These are phyloP conservation scores for Pyrenophora teres DNA, from an alignment of 2,329 filamentous ascomycete species.

Conservation along the genomic window DNA sequence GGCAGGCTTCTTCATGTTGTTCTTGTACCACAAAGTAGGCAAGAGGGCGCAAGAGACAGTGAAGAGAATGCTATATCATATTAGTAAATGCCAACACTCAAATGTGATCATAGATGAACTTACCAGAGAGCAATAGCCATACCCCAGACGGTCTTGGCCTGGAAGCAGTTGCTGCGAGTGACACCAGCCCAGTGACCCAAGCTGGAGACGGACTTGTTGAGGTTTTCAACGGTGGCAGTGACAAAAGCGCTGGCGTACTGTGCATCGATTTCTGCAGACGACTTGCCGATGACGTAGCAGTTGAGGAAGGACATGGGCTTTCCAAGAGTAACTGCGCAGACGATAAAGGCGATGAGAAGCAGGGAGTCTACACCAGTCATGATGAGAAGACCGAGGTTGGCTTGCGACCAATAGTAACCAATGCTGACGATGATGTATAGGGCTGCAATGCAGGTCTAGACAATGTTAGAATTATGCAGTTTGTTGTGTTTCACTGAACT, in stretches of 20 bases:
- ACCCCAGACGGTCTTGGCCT: conserved; percentile 88
- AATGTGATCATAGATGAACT: conserved; percentile 29
- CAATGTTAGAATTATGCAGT: conserved; percentile 11
- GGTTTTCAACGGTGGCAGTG: conserved; percentile 57
- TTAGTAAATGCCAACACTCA: conserved; percentile 13
- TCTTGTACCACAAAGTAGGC: conserved; percentile 57
- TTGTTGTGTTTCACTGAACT: conserved; percentile 43
- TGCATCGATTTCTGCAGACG: conserved; percentile 51
- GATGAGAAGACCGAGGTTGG: conserved; percentile 75
- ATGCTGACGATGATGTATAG: conserved; percentile 74
- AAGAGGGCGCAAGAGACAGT: conserved; percentile 52
- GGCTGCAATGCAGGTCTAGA: conserved; percentile 75
- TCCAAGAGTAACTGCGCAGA: conserved; percentile 77
- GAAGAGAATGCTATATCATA: conserved; percentile 49
- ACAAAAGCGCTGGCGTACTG: conserved; percentile 59
- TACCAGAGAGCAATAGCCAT: conserved; percentile 77
- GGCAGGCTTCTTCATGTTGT: conserved; percentile 48
- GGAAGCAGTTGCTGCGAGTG: conserved; percentile 69
- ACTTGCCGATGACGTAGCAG: conserved; percentile 63
- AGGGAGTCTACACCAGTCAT: conserved; percentile 69
- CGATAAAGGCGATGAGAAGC: conserved; percentile 76
- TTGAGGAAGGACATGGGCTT: conserved; percentile 78
- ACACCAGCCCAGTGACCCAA: conserved; percentile 63
- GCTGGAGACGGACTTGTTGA: conserved; percentile 56
- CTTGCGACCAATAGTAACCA: conserved; percentile 80